These are phyloP conservation scores for Rasamsonia emersonii DNA, from an alignment of 2,329 filamentous ascomycete genomes.

Conservation along the genomic window DNA sequence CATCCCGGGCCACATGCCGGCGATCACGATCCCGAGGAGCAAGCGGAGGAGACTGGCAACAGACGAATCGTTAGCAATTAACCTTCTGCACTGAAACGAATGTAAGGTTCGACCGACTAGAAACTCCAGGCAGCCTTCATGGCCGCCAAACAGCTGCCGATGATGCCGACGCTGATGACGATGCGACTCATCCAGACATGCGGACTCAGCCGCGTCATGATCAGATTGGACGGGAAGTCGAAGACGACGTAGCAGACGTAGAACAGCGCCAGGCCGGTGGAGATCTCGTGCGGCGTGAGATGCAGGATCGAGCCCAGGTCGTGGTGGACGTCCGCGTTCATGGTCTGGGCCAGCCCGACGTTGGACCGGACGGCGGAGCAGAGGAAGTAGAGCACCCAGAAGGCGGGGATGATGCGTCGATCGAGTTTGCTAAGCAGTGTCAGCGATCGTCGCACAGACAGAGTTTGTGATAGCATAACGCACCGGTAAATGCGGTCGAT, in stretches of 20 bases:
- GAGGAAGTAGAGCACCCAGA: conserved; percentile 86
- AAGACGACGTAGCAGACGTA: conserved; percentile 90
- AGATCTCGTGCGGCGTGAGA: conserved; percentile 66
- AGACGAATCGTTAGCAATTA: neutral
- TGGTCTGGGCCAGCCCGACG: conserved; percentile 87
- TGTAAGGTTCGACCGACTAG: conserved; percentile 53
- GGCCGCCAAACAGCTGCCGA: conserved; percentile 74
- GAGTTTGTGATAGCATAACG: neutral
- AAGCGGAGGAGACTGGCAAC: conserved; percentile 60
- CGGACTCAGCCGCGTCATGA: conserved; percentile 79
- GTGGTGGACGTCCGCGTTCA: conserved; percentile 65
- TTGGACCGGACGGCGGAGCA: conserved; percentile 88
- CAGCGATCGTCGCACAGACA: conserved; percentile 1
- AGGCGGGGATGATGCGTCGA: conserved; percentile 58
- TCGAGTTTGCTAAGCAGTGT: conserved; percentile 45
- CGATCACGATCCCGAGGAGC: conserved; percentile 76
- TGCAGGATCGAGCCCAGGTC: conserved; percentile 65
- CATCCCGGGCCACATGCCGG: conserved; percentile 95
- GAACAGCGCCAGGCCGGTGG: conserved; percentile 76
- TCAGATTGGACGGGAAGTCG: conserved; percentile 76
- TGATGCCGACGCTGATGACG: conserved; percentile 75
- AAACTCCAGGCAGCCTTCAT: conserved; percentile 77
- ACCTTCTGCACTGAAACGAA: neutral
- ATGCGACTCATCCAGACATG: conserved; percentile 89
- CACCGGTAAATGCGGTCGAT: conserved; percentile 33